phyloP scores from a whole-genome alignment of 768 basidiomycete genomes.

The Termitomyces sp. region DNA sequence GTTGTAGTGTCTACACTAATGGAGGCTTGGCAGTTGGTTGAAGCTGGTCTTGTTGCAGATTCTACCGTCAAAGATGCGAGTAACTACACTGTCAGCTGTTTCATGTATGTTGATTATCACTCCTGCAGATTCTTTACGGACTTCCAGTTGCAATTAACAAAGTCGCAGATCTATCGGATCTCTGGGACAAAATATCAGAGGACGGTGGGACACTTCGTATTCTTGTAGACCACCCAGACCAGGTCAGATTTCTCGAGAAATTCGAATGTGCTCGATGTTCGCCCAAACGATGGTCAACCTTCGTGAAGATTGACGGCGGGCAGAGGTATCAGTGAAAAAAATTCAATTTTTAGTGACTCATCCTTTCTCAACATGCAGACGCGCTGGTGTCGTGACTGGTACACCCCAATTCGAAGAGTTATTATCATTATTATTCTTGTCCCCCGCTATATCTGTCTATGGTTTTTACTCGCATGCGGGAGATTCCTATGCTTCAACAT shows the following conservation, averaged over 20 bases:
- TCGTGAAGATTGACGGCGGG: slow-evolving; percentile 78
- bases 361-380: slow-evolving; percentile 33
- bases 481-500: slow-evolving; percentile 72
- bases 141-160: slow-evolving; percentile 69
- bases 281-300: slow-evolving; percentile 61
- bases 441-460: slow-evolving; percentile 55
- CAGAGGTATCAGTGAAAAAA: slow-evolving; percentile 47
- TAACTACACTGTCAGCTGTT: slow-evolving; percentile 3
- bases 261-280: slow-evolving; percentile 41
- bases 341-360: slow-evolving; percentile 9
- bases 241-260: slow-evolving; percentile 58
- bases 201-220: slow-evolving; percentile 60
- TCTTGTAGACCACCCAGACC: slow-evolving; percentile 72
- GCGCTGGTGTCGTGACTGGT: slow-evolving; percentile 59
- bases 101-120: not conserved
- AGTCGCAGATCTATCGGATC: slow-evolving; percentile 57
- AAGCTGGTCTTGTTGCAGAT: slow-evolving; percentile 62
- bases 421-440: slow-evolving; percentile 45
- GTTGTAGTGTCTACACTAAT: slow-evolving; percentile 79
- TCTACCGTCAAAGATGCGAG: slow-evolving; percentile 75
- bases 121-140: slow-evolving; percentile 69
- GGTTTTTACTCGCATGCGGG: slow-evolving; percentile 85
- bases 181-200: slow-evolving; percentile 49
- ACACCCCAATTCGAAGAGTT: slow-evolving; percentile 53
- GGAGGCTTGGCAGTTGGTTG: slow-evolving; percentile 75